Evolutionary conservation across 306 rosid genomes (phyloP), one percentile per base, ranked within the genome.

Genomic region (Mimosa bimucronata): DNA sequence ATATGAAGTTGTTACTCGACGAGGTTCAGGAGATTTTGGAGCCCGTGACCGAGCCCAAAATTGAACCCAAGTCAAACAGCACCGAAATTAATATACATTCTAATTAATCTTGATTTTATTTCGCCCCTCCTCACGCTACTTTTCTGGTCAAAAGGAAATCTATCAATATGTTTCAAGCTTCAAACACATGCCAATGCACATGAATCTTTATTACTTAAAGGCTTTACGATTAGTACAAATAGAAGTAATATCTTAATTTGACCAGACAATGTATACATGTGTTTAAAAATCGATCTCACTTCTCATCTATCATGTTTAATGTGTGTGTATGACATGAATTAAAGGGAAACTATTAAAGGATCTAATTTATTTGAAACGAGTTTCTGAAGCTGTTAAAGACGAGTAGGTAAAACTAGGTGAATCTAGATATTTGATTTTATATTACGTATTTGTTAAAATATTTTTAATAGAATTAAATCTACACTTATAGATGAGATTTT

Each of bases 111-210:
- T n/a, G 21, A 55, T n/a, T 73, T 23, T 61, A 65, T 19, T n/a
- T 53, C 9, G 10, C 37, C 21, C 48, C n/a, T 73, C 66, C 48
- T 19, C 65, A 14, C 52, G 65, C 77, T 72, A 73, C n/a, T n/a
- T 10, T 73, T 61, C 10, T n/a, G 31, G 30, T 68, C 30, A 3
- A 53, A 73, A 34, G 13, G 37, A 26, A 74, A 71, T 48, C 2
- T 37, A 57, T 57, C 67, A 74, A 7, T 12, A 11, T 31, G 41
- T 61, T 76, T 42, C 30, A 28, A n/a, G 46, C 44, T 62, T 44
- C 45, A 60, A 5, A 31, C 41, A 41, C 26, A 31, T 74, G 40
- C 40, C 8, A 14, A 4, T 48, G 55, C 55, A 16, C 5, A 74
- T 16, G 61, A 44, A 44, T 64, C 42, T 64, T 42, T 28, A 11